phyloP scores from a whole-genome alignment of 2,329 filamentous ascomycete species.

The Ceratocystis cacaofunesta region DNA sequence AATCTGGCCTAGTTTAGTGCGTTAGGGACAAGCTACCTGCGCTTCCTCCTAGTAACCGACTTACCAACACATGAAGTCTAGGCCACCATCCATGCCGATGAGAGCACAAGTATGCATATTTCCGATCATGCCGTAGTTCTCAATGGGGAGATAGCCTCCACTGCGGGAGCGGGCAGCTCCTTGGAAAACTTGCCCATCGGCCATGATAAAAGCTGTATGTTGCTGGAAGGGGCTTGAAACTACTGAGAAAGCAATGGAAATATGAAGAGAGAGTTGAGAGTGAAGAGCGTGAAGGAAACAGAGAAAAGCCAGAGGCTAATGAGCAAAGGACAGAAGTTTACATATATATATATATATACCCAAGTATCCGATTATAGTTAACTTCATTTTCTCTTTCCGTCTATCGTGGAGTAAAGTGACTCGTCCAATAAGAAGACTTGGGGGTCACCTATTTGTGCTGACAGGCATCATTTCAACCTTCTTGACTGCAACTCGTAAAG shows the following conservation, averaged over 20 bases:
- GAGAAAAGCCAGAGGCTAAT: background rate
- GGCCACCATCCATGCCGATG: slow-evolving; percentile 56
- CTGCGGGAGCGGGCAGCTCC: slow-evolving; percentile 5
- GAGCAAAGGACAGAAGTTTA: background rate
- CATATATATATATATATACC: background rate
- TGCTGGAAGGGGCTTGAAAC: background rate
- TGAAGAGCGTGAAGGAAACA: background rate
- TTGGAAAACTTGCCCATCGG: slow-evolving; percentile 1
- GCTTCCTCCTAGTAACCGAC: slow-evolving; percentile 18
- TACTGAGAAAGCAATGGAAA: background rate
- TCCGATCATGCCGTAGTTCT: slow-evolving; percentile 67
- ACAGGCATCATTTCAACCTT: background rate
- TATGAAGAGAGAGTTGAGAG: background rate
- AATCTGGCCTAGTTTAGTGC: slow-evolving; percentile 45
- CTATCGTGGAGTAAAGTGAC: background rate
- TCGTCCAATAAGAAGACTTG: background rate
- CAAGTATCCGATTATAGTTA: background rate
- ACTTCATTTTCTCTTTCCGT: background rate
- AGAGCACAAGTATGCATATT: slow-evolving; percentile 68
- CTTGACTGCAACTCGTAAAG: background rate
- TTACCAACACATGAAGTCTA: slow-evolving; percentile 67
- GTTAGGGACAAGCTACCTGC: background rate
- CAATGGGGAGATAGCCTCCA: slow-evolving; percentile 45
- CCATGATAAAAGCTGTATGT: background rate
- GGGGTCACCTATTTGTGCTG: background rate